phyloP scores from a whole-genome alignment of 1,284 basidiomycete genomes.

The Fomitiporia mediterranea region DNA sequence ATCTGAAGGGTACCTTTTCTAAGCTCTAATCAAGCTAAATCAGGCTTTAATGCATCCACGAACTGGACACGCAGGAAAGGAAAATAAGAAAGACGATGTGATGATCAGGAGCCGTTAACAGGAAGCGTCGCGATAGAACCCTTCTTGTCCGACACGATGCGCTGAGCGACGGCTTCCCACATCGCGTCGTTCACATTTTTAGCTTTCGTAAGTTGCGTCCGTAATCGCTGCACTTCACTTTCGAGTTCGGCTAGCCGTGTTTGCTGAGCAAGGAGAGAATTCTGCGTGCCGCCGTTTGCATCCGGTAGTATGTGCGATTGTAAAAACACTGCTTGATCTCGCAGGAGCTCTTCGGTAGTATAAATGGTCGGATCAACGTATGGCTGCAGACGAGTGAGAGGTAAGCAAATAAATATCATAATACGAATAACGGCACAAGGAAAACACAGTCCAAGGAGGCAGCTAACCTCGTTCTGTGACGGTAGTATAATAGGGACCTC shows the following conservation, averaged over 20 bases:
- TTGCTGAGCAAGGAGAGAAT: constrained; percentile 39
- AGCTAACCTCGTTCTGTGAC: constrained; percentile 31
- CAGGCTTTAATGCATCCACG: neutral
- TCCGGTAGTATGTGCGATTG: constrained; percentile 27
- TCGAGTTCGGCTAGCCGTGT: constrained; percentile 65
- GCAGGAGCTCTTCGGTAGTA: constrained; percentile 47
- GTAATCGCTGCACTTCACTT: constrained; percentile 59
- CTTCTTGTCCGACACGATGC: constrained; percentile 36
- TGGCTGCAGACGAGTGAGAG: constrained; percentile 7
- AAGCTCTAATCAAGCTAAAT: neutral
- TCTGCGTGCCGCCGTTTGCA: neutral
- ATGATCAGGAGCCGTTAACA: neutral
- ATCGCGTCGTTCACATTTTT: constrained; percentile 84
- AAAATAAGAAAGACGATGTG: neutral
- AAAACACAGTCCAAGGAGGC: constrained; percentile 31
- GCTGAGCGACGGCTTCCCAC: constrained; percentile 80
- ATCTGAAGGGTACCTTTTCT: neutral
- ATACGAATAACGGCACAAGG: constrained; percentile 2
- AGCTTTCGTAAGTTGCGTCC: constrained; percentile 70
- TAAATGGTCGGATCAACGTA: constrained; percentile 31
- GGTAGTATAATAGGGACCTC: constrained; percentile 62
- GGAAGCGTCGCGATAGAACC: neutral
- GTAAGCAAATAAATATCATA: constrained; percentile 15
- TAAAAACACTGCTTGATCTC: constrained; percentile 58
- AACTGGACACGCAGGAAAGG: neutral